phyloP scores from a whole-genome alignment of 129 eudicot genomes.

The Mikania micrantha region DNA sequence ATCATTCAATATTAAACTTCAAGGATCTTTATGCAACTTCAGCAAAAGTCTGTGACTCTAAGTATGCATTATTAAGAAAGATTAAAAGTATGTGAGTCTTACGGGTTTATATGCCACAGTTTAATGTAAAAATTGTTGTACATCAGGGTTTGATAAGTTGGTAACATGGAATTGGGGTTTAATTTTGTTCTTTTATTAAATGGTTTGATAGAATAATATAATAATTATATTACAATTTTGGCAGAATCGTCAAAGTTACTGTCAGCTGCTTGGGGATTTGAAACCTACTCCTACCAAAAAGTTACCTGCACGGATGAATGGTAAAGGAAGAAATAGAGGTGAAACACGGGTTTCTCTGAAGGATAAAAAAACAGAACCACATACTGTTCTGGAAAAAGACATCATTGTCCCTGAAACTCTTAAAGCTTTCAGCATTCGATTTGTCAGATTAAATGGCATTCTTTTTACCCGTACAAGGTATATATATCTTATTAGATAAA shows the following conservation, averaged over 20 bases:
- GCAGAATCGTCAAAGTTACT: constrained; percentile 87
- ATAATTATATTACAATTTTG: background rate
- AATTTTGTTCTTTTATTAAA: constrained; percentile 1
- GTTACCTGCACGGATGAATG: constrained; percentile 38
- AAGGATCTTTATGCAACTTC: background rate
- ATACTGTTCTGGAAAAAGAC: constrained; percentile 37
- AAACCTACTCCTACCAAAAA: constrained; percentile 52
- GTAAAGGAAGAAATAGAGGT: constrained; percentile 73
- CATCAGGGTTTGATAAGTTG: background rate
- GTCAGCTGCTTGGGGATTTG: constrained; percentile 59
- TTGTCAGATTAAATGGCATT: constrained; percentile 83
- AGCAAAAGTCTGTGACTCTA: background rate
- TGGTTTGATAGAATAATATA: background rate
- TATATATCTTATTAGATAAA: background rate
- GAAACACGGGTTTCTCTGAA: constrained; percentile 45
- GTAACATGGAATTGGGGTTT: background rate
- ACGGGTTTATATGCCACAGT: background rate
- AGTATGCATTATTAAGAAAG: background rate
- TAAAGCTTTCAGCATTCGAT: constrained; percentile 56
- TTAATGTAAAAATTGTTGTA: background rate
- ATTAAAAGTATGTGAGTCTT: background rate
- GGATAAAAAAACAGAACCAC: constrained; percentile 42
- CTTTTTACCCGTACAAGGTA: constrained; percentile 97
- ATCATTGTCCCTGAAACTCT: constrained; percentile 36
- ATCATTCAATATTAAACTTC: background rate